phyloP scores from a whole-genome alignment of 1,139 yeast genomes.

The Geotrichum klebahnii region DNA sequence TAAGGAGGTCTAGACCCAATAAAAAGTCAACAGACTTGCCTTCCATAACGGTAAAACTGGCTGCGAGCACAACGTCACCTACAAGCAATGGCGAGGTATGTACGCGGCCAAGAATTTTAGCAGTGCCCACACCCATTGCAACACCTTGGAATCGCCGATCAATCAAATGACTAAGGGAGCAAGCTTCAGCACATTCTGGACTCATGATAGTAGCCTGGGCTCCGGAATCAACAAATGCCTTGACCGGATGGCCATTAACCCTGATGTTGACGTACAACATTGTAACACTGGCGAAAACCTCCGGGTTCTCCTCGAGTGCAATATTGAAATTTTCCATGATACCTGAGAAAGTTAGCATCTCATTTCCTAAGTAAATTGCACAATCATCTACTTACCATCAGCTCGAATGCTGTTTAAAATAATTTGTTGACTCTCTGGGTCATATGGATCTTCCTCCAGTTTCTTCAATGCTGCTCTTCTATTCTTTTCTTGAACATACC shows the following conservation, averaged over 20 bases:
- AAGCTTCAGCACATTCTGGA: conserved; percentile 66
- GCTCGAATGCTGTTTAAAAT: conserved; percentile 67
- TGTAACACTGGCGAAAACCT: conserved; percentile 72
- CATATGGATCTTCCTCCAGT: conserved; percentile 62
- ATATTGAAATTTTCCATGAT: conserved; percentile 72
- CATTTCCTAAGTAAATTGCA: no score
- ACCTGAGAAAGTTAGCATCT: no score
- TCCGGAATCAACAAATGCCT: conserved; percentile 95
- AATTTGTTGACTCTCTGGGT: conserved; percentile 64
- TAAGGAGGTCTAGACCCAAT: conserved; percentile 73
- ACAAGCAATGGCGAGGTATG: conserved; percentile 85
- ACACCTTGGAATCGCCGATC: conserved; percentile 77
- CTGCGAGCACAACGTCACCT: conserved; percentile 64
- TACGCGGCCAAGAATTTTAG: conserved; percentile 73
- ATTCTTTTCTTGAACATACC: conserved; percentile 35
- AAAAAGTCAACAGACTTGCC: conserved; percentile 47
- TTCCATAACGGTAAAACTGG: conserved; percentile 78
- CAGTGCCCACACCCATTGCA: conserved; percentile 87
- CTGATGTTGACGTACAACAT: conserved; percentile 79
- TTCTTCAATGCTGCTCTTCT: conserved; percentile 50
- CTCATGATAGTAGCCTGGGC: conserved; percentile 87
- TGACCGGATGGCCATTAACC: conserved; percentile 73
- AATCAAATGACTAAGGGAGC: conserved; percentile 68
- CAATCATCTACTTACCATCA: no score
- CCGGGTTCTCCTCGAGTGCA: conserved; percentile 88